Evolutionary conservation across 176 grass and related monocot species (phyloP).

Genomic region (Saccharum spontaneum): DNA sequence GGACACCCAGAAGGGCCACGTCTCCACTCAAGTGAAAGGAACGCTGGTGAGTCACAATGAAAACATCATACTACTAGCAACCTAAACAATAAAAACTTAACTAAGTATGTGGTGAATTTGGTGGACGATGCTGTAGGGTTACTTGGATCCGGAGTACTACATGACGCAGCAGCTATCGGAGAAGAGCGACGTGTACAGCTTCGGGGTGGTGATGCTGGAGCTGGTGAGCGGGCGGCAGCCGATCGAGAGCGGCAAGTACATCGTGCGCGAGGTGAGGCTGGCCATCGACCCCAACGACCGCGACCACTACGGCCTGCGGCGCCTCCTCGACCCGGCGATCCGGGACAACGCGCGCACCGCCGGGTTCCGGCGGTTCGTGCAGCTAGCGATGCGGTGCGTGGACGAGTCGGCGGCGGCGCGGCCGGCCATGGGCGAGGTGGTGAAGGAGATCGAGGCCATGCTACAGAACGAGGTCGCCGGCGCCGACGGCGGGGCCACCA

Average conservation of each 20-base stretch:
- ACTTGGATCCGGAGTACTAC: conserved; percentile 79
- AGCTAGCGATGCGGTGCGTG: conserved; percentile 66
- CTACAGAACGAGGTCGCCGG: conserved; percentile 46
- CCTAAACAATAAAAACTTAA: background rate
- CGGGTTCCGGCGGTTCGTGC: conserved; percentile 56
- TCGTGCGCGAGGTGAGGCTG: conserved; percentile 51
- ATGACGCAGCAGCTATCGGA: conserved; percentile 69
- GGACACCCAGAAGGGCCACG: conserved; percentile 50
- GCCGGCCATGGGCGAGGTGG: conserved; percentile 46
- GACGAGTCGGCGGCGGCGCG: conserved; percentile 44
- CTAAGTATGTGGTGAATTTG: background rate
- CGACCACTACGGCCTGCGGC: conserved; percentile 50
- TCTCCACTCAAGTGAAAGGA: conserved; percentile 75
- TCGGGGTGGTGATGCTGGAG: conserved; percentile 67
- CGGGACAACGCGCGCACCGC: conserved; percentile 20
- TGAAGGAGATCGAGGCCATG: conserved; percentile 66
- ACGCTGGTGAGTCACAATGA: conserved; percentile 46
- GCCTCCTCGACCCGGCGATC: conserved; percentile 50
- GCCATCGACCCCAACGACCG: conserved; percentile 50
- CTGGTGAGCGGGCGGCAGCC: conserved; percentile 59
- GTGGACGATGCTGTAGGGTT: conserved; percentile 38
- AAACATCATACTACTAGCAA: background rate
- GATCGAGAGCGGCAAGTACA: conserved; percentile 32
- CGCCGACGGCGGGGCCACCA: background rate
- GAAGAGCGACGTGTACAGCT: conserved; percentile 78